Evolutionary conservation across 2,329 filamentous ascomycete genomes (phyloP).

Genomic region (Phialocephala subalpina): DNA sequence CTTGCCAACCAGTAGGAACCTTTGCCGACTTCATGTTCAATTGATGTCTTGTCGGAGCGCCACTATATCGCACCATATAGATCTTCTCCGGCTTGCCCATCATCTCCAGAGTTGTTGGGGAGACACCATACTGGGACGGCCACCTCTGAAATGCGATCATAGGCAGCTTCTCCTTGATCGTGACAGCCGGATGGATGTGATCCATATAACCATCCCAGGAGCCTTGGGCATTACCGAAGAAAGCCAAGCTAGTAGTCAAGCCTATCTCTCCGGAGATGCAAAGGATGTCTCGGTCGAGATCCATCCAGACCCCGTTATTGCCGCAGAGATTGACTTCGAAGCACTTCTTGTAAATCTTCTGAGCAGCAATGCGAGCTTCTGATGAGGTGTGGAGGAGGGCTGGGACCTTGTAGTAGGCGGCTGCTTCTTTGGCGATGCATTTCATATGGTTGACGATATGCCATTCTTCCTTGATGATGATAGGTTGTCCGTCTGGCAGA

Average conservation of each 20-base stretch:
- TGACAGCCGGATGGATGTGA: no score
- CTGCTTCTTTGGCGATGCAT: not conserved
- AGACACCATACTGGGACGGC: not conserved
- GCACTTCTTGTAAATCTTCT: not conserved
- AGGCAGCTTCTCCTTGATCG: not conserved
- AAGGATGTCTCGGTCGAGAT: not conserved
- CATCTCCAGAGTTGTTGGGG: not conserved
- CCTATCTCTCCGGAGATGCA: not conserved
- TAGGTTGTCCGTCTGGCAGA: not conserved
- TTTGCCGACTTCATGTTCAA: not conserved
- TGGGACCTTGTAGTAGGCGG: not conserved
- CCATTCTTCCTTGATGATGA: not conserved
- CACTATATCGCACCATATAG: not conserved
- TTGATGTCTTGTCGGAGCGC: not conserved
- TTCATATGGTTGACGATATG: not conserved
- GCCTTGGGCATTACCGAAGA: no score
- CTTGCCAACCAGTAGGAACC: not conserved
- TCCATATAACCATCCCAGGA: no score
- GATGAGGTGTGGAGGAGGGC: not conserved
- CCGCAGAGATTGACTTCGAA: not conserved
- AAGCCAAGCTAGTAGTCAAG: no score
- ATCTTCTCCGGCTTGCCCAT: not conserved
- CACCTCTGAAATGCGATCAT: not conserved
- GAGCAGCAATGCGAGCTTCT: not conserved
- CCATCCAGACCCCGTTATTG: not conserved